Conservation (phyloP, 1,284 basidiomycete genomes). For the Irpex sp. region DNA sequence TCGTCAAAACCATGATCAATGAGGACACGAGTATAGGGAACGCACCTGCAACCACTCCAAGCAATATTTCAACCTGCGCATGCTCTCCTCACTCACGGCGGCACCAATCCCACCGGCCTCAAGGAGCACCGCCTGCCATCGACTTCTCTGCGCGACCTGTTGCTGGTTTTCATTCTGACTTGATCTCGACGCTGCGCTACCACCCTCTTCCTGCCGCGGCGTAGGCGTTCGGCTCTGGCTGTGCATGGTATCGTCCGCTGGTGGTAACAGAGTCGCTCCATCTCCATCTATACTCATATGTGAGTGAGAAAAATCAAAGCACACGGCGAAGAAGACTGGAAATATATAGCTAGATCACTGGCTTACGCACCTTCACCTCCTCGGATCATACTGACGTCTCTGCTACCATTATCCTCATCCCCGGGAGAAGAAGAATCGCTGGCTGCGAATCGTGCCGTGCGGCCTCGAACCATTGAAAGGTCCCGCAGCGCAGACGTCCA, state of each 20-base stretch:
- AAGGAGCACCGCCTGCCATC: constrained; percentile 81
- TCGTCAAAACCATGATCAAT: constrained; percentile 1
- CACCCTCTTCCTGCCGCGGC: constrained; percentile 19
- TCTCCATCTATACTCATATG: background rate
- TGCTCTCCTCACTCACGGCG: constrained; percentile 86
- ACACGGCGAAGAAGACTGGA: background rate
- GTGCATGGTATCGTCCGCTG: constrained; percentile 8
- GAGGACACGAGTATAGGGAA: constrained; percentile 6
- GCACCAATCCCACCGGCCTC: constrained; percentile 90
- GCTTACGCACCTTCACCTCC: constrained; percentile 10
- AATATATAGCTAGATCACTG: background rate
- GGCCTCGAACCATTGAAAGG: constrained; percentile 10
- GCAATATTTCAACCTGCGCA: constrained; percentile 84
- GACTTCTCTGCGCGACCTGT: constrained; percentile 58
- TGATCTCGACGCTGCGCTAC: background rate
- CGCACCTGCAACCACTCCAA: constrained; percentile 84
- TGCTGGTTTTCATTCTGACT: constrained; percentile 25
- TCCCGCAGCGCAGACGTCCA: constrained; percentile 15
- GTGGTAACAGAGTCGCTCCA: background rate
- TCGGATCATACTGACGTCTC: constrained; percentile 16
- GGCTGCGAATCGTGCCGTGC: background rate
- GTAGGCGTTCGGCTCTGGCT: constrained; percentile 27
- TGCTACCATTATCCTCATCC: background rate
- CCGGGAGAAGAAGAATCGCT: background rate
- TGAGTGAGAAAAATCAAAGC: background rate